These are phyloP conservation scores for Lojkania enalia DNA, from an alignment of 2,329 filamentous ascomycete genomes.

Conservation along the genomic window DNA sequence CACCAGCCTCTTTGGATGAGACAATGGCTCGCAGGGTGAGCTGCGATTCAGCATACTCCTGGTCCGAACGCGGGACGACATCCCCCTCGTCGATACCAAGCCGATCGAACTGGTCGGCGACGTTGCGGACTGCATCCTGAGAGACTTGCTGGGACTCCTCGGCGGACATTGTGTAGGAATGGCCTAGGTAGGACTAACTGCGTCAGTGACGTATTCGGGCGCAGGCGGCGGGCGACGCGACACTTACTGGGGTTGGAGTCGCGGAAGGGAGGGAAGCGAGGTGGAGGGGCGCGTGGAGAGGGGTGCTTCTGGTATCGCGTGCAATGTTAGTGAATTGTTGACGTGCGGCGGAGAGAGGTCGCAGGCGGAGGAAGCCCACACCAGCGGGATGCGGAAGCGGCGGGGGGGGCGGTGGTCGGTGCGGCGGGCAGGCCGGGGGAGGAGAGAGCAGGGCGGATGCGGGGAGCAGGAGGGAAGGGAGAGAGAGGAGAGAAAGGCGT, in stretches of 20 bases:
- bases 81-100: constrained; percentile 66
- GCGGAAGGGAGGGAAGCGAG: constrained; percentile 8
- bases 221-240: constrained; percentile 18
- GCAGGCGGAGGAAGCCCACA: constrained; percentile 27
- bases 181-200: constrained; percentile 18
- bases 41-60: constrained; percentile 92
- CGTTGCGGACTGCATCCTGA: constrained; percentile 38
- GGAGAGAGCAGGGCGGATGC: constrained; percentile 24
- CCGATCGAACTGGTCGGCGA: constrained; percentile 49
- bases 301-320: constrained; percentile 18
- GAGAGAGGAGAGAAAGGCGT: constrained; percentile 22
- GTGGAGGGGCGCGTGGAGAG: constrained; percentile 15
- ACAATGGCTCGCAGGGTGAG: constrained; percentile 96
- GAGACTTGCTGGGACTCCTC: constrained; percentile 42
- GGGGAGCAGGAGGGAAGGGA: constrained; percentile 18
- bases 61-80: constrained; percentile 84
- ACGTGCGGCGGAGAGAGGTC: constrained; percentile 19
- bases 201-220: constrained; percentile 33
- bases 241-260: constrained; percentile 19
- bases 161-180: constrained; percentile 48
- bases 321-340: constrained; percentile 26
- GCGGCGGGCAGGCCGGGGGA: constrained; percentile 22
- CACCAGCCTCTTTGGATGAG: constrained; percentile 96
- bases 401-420: constrained; percentile 37
- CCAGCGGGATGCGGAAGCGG: constrained; percentile 37